phyloP scores from a whole-genome alignment of 208 protist genomes.

The Crithidia bombi region DNA sequence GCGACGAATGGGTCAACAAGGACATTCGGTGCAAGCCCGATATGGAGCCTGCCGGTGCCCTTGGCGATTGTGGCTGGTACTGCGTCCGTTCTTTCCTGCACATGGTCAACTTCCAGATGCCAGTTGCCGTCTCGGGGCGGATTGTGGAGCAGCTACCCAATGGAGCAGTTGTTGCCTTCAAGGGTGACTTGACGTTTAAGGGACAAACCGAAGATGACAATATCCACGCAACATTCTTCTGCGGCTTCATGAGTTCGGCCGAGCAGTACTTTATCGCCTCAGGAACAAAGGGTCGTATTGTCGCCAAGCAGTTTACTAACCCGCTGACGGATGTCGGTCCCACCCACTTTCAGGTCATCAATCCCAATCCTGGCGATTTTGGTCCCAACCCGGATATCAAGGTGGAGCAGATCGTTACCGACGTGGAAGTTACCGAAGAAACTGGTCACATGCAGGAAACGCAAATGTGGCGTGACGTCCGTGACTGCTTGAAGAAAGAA shows the following conservation, averaged over 20 bases:
- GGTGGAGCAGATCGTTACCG: conserved; percentile 25
- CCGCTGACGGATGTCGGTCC: conserved; percentile 33
- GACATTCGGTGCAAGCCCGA: conserved; percentile 52
- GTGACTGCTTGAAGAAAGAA: conserved; percentile 24
- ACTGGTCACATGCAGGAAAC: conserved; percentile 48
- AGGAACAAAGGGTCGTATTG: conserved; percentile 45
- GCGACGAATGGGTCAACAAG: conserved; percentile 23
- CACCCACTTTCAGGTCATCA: conserved; percentile 37
- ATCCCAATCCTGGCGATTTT: conserved; percentile 13
- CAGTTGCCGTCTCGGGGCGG: conserved; percentile 46
- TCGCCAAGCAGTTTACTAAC: conserved; percentile 41
- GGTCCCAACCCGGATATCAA: conserved; percentile 25
- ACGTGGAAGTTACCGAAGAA: conserved; percentile 46
- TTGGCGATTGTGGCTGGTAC: conserved; percentile 77
- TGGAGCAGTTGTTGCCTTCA: conserved; percentile 59
- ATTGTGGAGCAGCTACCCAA: conserved; percentile 45
- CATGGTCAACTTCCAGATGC: conserved; percentile 50
- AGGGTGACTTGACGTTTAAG: conserved; percentile 52
- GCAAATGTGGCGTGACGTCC: conserved; percentile 65
- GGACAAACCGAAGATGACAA: conserved; percentile 18
- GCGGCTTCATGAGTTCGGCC: conserved; percentile 44
- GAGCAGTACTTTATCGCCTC: conserved; percentile 46
- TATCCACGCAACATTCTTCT: conserved; percentile 58
- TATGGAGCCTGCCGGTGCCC: conserved; percentile 54
- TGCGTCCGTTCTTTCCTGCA: conserved; percentile 57